Base-by-base conservation (phyloP, 116 monocot species). In the Papilionanthe hybrid region DNA sequence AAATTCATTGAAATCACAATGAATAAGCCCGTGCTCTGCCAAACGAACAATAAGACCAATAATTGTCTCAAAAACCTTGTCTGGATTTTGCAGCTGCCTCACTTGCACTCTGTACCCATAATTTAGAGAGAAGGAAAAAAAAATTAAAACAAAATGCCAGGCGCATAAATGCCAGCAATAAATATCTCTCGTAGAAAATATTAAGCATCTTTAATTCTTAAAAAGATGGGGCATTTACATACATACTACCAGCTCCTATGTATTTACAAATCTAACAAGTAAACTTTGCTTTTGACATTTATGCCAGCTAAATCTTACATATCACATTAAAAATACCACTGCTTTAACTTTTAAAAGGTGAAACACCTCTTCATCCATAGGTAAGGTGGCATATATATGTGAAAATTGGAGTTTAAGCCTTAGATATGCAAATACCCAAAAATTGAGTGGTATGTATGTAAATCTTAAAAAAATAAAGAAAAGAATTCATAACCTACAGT, bases 1-100 rank as follows among this genome's bases (percentile, higher is more conserved):
- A 77, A 99, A 99, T 85, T 99, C 99, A 79, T 99, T 95, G 74
- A 99, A 95, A 84, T 99, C 99, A 79, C 99, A 99, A 82, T 99
- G 95, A 55, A 95, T 99, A 80, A 95, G 95, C 27, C 99, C 99
- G 88, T 99, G 95, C 49, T 95, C 95, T 58, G 99, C 99, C 57
- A 99, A 83, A 71, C 92, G 95, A 85, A 99, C 83, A 76, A 99
- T 82, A 81, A 99, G 86, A 78, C 88, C 86, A 44, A 99, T 60
- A 57, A 99, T 92, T 67, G 76, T 90, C 79, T 95, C 94, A 84
- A 99, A 95, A 77, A 95, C 91, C 4, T 88, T 88, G 71, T 93
- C 99, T 68, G 94, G 93, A 55, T 99, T 93, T 85, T 86, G 87
- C 85, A 99, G 80, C 79, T 95, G 82, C 84, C 83, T 94, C 81